These are phyloP conservation scores for Monosporozyma unispora DNA, from an alignment of 805 yeast species.

Conservation along the genomic window DNA sequence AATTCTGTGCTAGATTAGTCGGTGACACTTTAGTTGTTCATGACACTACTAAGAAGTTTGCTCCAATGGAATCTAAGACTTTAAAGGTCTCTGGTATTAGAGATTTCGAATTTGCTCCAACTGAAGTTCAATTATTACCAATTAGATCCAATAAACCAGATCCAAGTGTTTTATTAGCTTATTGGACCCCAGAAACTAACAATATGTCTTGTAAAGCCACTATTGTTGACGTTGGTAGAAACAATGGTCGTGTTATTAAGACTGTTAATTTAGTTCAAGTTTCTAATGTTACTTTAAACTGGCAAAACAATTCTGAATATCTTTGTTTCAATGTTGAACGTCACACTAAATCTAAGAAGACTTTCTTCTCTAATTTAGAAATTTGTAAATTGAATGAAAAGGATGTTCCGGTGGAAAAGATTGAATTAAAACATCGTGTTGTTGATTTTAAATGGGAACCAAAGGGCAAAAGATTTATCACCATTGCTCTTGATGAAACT, in stretches of 20 bases:
- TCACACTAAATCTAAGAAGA: constrained; percentile 91
- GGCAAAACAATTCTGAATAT: constrained; percentile 84
- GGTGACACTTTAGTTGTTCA: constrained; percentile 89
- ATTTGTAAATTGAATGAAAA: constrained; percentile 80
- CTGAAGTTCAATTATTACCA: constrained; percentile 60
- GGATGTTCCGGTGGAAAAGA: constrained; percentile 88
- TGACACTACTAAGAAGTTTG: constrained; percentile 65
- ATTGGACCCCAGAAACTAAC: constrained; percentile 92
- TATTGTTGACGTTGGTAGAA: constrained; percentile 73
- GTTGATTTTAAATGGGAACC: constrained; percentile 95
- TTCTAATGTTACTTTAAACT: constrained; percentile 77
- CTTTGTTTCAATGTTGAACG: constrained; percentile 94
- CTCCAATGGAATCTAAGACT: constrained; percentile 76
- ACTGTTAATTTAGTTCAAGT: constrained; percentile 93
- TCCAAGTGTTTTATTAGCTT: constrained; percentile 64
- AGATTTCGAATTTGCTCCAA: constrained; percentile 94
- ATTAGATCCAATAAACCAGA: constrained; percentile 40
- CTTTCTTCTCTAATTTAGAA: constrained; percentile 83
- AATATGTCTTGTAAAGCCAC: constrained; percentile 95
- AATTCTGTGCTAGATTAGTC: constrained; percentile 89
- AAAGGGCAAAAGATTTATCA: constrained; percentile 73
- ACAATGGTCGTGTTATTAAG: constrained; percentile 60
- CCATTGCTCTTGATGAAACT: constrained; percentile 53
- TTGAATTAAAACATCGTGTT: constrained; percentile 86
- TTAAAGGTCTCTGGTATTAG: constrained; percentile 74